Conservation (phyloP, 805 yeast species). For the Spencermartinsiella europaea region DNA sequence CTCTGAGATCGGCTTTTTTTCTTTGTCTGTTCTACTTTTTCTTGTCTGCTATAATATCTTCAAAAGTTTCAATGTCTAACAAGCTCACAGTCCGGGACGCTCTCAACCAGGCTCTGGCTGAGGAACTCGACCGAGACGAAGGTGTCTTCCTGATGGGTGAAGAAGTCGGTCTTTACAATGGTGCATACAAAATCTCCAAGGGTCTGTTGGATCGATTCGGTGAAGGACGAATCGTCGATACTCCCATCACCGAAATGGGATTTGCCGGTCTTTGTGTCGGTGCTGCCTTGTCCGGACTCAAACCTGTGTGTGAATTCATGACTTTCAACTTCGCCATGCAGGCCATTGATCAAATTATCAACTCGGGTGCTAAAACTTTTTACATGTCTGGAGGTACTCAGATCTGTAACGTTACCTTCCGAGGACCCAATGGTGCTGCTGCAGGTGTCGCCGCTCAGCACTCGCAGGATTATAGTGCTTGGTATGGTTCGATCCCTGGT, state of each 20-base stretch:
- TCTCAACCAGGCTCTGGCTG: conserved; percentile 88
- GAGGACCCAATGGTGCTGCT: conserved; percentile 99
- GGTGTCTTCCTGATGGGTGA: conserved; percentile 96
- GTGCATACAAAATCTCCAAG: conserved; percentile 96
- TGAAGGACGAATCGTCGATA: conserved; percentile 86
- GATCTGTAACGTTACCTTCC: conserved; percentile 93
- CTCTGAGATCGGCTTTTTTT: no score
- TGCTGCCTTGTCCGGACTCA: conserved; percentile 92
- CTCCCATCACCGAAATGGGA: conserved; percentile 99
- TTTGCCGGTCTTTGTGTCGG: conserved; percentile 94
- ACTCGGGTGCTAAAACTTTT: conserved; percentile 97
- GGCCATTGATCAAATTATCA: conserved; percentile 96
- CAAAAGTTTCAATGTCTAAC: no score
- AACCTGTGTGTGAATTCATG: conserved; percentile 98
- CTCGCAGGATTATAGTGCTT: conserved; percentile 94
- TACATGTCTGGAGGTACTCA: conserved; percentile 99
- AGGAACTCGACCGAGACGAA: conserved; percentile 94
- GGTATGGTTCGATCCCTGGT: conserved; percentile 99
- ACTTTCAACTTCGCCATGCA: conserved; percentile 99
- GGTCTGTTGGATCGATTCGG: conserved; percentile 95
- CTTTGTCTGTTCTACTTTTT: no score
- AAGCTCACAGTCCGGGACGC: conserved; percentile 95
- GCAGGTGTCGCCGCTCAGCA: conserved; percentile 99
- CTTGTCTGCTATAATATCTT: no score
- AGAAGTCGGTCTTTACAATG: conserved; percentile 98